phyloP scores from a whole-genome alignment of 2,329 filamentous ascomycete species.

The Pestalotiopsis sp. region DNA sequence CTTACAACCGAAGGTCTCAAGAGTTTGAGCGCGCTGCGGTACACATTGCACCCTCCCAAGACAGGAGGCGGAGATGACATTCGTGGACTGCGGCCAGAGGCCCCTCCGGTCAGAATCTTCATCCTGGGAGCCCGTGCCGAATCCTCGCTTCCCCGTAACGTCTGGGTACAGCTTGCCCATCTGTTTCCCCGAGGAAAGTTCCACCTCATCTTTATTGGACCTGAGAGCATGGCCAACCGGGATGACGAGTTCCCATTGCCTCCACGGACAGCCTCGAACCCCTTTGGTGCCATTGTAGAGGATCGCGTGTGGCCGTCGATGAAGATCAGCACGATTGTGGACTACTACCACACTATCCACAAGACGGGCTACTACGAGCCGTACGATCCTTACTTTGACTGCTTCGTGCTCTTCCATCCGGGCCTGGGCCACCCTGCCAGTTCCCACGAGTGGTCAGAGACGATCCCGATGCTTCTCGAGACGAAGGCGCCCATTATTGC shows the following conservation, averaged over 20 bases:
- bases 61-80: constrained; percentile 74
- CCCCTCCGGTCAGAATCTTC: constrained; percentile 89
- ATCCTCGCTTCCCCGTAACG: constrained; percentile 89
- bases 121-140: constrained; percentile 95
- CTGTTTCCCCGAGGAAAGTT: constrained; percentile 92
- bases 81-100: constrained; percentile 78
- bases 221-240: constrained; percentile 93
- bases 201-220: constrained; percentile 92
- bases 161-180: constrained; percentile 92
- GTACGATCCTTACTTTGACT: constrained; percentile 98
- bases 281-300: constrained; percentile 92
- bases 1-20: constrained; percentile 88
- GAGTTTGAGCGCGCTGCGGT: constrained; percentile 89
- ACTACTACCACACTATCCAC: constrained; percentile 97
- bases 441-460: constrained; percentile 92
- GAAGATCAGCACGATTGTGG: constrained; percentile 97
- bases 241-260: constrained; percentile 92
- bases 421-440: constrained; percentile 93
- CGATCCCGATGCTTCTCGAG: constrained; percentile 84
- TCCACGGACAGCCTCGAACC: constrained; percentile 80
- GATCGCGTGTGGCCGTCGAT: constrained; percentile 84
- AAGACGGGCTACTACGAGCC: constrained; percentile 88
- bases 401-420: constrained; percentile 95
- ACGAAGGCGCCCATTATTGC: constrained; percentile 94
- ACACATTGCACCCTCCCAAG: constrained; percentile 87